These are phyloP conservation scores for Barbarea vulgaris DNA, from an alignment of 345 rosid genomes.

Conservation along the genomic window DNA sequence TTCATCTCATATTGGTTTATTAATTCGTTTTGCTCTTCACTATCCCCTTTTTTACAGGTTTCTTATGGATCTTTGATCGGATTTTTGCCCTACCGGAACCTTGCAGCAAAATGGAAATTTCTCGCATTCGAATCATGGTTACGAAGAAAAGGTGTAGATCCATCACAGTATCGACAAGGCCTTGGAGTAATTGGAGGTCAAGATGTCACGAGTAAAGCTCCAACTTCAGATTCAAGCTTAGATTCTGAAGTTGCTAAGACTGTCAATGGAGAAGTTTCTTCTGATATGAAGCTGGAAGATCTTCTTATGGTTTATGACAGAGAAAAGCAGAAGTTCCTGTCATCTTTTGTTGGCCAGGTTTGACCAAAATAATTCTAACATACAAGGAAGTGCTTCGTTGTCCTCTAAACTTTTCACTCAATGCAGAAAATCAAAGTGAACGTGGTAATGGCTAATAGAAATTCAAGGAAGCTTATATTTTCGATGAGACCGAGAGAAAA, in stretches of 20 bases:
- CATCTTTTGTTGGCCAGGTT: conserved; percentile 93
- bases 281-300: conserved; percentile 83
- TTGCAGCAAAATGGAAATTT: conserved; percentile 80
- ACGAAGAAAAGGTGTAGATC: conserved; percentile 85
- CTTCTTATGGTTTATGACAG: conserved; percentile 77
- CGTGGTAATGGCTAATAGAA: conserved; percentile 64
- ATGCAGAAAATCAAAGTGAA: conserved; percentile 73
- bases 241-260: conserved; percentile 43
- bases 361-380: conserved; percentile 17
- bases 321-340: conserved; percentile 81
- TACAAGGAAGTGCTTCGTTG: neutral
- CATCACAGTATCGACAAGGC: conserved; percentile 66
- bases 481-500: conserved; percentile 84
- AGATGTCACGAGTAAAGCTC: conserved; percentile 45
- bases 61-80: conserved; percentile 87
- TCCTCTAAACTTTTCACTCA: conserved; percentile 4
- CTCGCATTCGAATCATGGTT: conserved; percentile 94
- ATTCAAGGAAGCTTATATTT: conserved; percentile 67
- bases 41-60: conserved; percentile 53
- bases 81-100: conserved; percentile 84
- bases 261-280: conserved; percentile 48
- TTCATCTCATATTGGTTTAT: conserved; percentile 1
- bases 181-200: conserved; percentile 68
- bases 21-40: conserved; percentile 16
- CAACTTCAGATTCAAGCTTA: conserved; percentile 42